Evolutionary conservation across 169 alveolate genomes (phyloP), one percentile per base, ranked within the genome.

Genomic region (Eimeria necatrix): DNA sequence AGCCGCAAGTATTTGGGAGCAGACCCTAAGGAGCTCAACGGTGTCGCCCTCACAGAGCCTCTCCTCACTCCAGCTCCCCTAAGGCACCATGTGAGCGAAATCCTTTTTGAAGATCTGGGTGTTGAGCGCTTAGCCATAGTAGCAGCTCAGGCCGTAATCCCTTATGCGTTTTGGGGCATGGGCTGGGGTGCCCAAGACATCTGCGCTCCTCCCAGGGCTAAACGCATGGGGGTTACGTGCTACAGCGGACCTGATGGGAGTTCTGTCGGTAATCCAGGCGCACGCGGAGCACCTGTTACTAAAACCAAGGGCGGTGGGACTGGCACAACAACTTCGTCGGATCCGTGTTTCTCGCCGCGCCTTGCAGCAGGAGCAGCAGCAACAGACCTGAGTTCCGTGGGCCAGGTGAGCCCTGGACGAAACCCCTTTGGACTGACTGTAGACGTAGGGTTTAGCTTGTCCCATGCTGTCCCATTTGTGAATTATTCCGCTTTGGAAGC

Each of bases 371-470:
- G 83, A 61, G 53, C 93, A 59, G 68, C 84, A 46, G 48, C 93
- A 86, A 46, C 80, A 48, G 93, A 59, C 49, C 71, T 48, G 49
- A 41, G 84, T 18, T 4, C 32, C 32, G 68, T n/a, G 68, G 93
- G 93, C 4, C 84, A 86, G 78, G 93, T 61, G 70, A 86, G 84
- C 80, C 71, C 93, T 46, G 93, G 91, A 32, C 49, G 97, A 59
- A 94, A 96, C 49, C 93, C 97, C n/a, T 97, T 98, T 81, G 97
- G 98, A 53, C 93, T 97, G 32, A 97, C 97, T 32, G 95, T 97
- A n/a, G 99, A 97, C 70, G 96, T 97, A n/a, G 99, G 99, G 3
- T 97, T 95, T 94, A 96, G 98, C 84, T 95, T 96, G 59, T 94
- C 97, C 32, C 97, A 96, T 84, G 94, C 96, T 18, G 97, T 97